Conservation (phyloP, 306 rosid species). For the Ochetophila trinervis region DNA sequence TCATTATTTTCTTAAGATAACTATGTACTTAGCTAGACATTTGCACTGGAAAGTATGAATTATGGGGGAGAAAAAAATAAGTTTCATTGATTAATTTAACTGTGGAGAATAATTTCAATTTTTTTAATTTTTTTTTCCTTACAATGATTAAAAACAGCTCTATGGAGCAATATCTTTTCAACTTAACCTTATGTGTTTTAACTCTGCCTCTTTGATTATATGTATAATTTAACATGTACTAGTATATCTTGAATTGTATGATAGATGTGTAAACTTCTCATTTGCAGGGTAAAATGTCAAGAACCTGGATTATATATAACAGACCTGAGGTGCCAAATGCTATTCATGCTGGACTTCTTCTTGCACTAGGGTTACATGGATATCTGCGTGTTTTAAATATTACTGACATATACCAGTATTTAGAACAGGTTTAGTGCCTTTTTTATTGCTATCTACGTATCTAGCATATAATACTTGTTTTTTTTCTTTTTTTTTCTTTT, state of each 20-base stretch:
- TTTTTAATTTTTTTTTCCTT: neutral
- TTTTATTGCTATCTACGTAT: slow-evolving; percentile 16
- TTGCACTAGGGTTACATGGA: slow-evolving; percentile 91
- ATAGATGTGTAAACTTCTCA: slow-evolving; percentile 26
- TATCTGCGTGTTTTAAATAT: slow-evolving; percentile 66
- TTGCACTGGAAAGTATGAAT: neutral
- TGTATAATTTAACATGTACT: slow-evolving; percentile 7
- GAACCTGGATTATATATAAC: slow-evolving; percentile 88
- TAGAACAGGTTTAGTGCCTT: slow-evolving; percentile 52
- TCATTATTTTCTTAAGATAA: slow-evolving; percentile 10
- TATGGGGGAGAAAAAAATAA: too few species aligned
- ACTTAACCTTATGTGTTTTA: slow-evolving; percentile 2
- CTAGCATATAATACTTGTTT: neutral
- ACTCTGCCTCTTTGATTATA: neutral
- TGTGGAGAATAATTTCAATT: neutral
- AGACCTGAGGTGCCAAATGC: slow-evolving; percentile 85
- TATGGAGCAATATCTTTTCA: neutral
- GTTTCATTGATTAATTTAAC: neutral
- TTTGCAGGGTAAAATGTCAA: slow-evolving; percentile 94
- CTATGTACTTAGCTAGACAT: neutral
- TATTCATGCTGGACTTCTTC: slow-evolving; percentile 93
- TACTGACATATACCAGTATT: slow-evolving; percentile 87
- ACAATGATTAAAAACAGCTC: neutral
- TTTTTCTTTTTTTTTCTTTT: neutral
- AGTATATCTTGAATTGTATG: slow-evolving; percentile 16